Base-by-base conservation (phyloP, 2,329 filamentous ascomycete genomes). In the Scedosporium boydii region DNA sequence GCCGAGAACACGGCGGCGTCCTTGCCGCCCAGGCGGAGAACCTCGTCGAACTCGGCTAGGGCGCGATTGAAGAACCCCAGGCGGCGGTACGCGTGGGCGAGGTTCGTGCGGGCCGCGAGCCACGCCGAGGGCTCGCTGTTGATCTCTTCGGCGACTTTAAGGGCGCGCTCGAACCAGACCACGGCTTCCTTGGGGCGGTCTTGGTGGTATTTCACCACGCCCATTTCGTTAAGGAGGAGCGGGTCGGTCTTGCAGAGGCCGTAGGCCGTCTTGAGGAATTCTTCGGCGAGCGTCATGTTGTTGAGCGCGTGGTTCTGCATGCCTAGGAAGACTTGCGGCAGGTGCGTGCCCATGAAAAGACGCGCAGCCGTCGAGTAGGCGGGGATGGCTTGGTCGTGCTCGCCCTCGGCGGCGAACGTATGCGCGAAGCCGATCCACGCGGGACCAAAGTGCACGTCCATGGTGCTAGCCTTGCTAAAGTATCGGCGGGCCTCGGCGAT, bases 371-470 rank as follows among this genome's bases (percentile, higher is more conserved):
- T 99, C 34, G 91, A 96, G 76, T 99, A 99, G 0, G 96, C 95
- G 7, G 93, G 96, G 66, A 99, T 97, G 58, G 95, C 95, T 76
- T 99, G 95, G 73, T 99, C 95, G 73, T 98, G 93, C 74, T 99
- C 95, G 60, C 95, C 95, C 73, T 99, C 95, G 10, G 92, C 93
- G 1, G 95, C 95, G 72, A 99, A 99, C 0, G 95, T 99, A 73
- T 99, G 96, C 1, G 95, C 95, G 71, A 99, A 99, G 1, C 96
- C 95, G 66, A 99, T 98, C 95, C 95, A 99, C 3, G 95, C 95
- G 1, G 95, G 91, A 0, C 93, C 93, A 69, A 96, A 99, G 76
- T 98, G 93, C 6, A 93, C 90, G 71, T 99, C 93, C 87, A 99
- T 93, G 80, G 98, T 89, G 67, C 91, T 96, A 4, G 96, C 90